Conservation (phyloP, 768 basidiomycete genomes). For the Termitomyces titanicus region DNA sequence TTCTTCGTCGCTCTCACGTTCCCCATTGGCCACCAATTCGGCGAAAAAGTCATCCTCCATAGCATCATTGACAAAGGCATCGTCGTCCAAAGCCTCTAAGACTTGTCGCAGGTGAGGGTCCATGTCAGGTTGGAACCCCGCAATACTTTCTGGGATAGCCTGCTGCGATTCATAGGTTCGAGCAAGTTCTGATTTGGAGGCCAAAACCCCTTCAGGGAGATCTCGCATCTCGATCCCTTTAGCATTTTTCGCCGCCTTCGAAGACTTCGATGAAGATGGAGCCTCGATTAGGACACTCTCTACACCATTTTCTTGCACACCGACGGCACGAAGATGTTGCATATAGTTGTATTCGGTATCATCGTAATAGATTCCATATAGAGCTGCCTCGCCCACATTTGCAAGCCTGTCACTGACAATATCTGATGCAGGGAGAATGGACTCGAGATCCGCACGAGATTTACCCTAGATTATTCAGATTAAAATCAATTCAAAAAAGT, state of each 20-base stretch:
- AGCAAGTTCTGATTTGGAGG: constrained; percentile 72
- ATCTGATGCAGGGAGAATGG: constrained; percentile 43
- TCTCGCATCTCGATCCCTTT: constrained; percentile 44
- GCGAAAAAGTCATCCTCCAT: constrained; percentile 75
- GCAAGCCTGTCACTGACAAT: constrained; percentile 41
- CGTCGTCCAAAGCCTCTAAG: constrained; percentile 93
- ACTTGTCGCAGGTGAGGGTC: constrained; percentile 92
- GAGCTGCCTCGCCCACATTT: constrained; percentile 82
- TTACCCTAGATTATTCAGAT: constrained; percentile 53
- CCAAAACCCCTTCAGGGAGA: constrained; percentile 67
- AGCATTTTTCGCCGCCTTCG: constrained; percentile 27
- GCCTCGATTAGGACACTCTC: constrained; percentile 82
- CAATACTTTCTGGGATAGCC: constrained; percentile 75
- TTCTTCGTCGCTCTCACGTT: constrained; percentile 57
- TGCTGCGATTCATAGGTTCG: constrained; percentile 73
- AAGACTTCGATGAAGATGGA: constrained; percentile 37
- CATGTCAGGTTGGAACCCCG: constrained; percentile 94
- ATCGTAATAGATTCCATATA: constrained; percentile 92
- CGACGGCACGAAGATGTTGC: constrained; percentile 86
- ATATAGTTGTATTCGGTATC: constrained; percentile 98
- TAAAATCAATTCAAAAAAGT: constrained; percentile 8
- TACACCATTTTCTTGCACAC: constrained; percentile 73
- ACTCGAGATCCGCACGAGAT: constrained; percentile 78
- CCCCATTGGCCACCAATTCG: constrained; percentile 69
- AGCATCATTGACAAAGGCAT: constrained; percentile 83